A percentile compares a stretch with the other conserved stretches of the same genome.
Evolutionary conservation across 2,329 filamentous ascomycete species (phyloP).

Genomic region (Ceratocystis cacaofunesta): DNA sequence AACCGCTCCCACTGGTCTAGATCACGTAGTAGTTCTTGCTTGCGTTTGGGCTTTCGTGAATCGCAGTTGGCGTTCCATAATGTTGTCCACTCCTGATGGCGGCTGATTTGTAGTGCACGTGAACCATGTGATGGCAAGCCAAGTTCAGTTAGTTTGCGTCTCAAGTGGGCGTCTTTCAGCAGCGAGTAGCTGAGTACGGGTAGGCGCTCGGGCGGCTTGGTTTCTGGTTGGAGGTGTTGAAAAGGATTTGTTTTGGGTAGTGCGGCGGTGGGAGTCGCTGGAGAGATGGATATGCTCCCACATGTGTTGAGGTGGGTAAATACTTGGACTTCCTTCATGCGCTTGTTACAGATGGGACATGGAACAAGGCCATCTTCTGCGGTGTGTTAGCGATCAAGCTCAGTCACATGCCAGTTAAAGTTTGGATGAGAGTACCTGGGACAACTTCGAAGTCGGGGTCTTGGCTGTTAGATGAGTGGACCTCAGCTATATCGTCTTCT

Average conservation of each 20-base stretch:
- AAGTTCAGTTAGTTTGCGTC: constrained; percentile 67
- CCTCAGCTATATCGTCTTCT: neutral
- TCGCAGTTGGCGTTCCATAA: constrained; percentile 97
- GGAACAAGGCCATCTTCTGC: constrained; percentile 59
- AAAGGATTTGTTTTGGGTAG: constrained; percentile 7
- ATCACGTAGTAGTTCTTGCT: constrained; percentile 59
- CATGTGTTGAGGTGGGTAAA: constrained; percentile 67
- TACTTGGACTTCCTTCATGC: constrained; percentile 68
- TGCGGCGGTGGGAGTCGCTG: constrained; percentile 7
- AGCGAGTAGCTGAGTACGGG: constrained; percentile 76
- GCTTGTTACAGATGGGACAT: constrained; percentile 66
- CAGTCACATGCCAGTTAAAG: neutral
- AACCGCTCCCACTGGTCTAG: constrained; percentile 77
- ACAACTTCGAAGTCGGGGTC: constrained; percentile 24
- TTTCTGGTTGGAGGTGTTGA: constrained; percentile 20
- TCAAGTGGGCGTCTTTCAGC: constrained; percentile 62
- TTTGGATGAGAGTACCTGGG: constrained; percentile 20
- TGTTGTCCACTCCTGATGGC: constrained; percentile 88
- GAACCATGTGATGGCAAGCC: constrained; percentile 59
- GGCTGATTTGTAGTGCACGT: constrained; percentile 54
- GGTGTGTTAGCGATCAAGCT: constrained; percentile 15
- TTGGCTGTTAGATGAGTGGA: neutral
- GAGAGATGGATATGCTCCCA: constrained; percentile 25
- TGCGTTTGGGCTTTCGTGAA: constrained; percentile 54
- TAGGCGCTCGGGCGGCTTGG: constrained; percentile 42